Evolutionary conservation across 1,284 basidiomycete genomes (phyloP), one percentile per base, ranked within the genome.

Genomic region (Pseudozyma sp.): DNA sequence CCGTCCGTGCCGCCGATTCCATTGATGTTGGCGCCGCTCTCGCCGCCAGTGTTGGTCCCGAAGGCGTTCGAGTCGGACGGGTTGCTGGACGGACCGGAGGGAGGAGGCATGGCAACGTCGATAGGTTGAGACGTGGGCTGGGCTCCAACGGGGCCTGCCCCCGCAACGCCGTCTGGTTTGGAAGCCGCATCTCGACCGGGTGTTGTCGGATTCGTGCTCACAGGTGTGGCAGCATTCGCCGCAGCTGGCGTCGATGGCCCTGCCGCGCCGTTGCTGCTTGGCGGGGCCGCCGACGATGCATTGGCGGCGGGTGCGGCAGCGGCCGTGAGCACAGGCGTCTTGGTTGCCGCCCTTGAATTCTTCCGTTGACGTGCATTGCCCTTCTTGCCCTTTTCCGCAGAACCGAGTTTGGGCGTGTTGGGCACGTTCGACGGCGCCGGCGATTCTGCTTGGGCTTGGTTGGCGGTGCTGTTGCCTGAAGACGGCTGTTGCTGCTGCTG

Each of bases 351-450:
- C 53, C 75, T 74, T n/a, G 66, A 65, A 30, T 77, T 75, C 54
- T 75, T 75, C 16, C 65, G 67, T 47, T 59, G 64, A 29, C 76
- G 48, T 7, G 70, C 54, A 30, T 74, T 78, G 57, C 70, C 71
- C 60, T 79, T 79, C 54, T 79, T 79, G 17, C 52, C 57, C 47
- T 78, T 78, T 52, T 79, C 77, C 4, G 71, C 75, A 4, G 64
- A 71, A 16, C 71, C 65, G 46, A 74, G 30, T 52, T 77, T 78
- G 34, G 77, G 75, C 3, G 77, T 79, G 52, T 49, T 75, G 19
- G 66, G 62, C 13, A 76, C 73, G 19, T 71, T 65, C 8, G 59
- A 46, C 0, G 70, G 43, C 4, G 69, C 69, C 9, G 70, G 70
- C 31, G 70, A 73, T 10, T 55, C 65, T 4, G 46, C 50, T 35